Conservation (phyloP, 75 land plant species). For the Cupressus sempervirens region DNA sequence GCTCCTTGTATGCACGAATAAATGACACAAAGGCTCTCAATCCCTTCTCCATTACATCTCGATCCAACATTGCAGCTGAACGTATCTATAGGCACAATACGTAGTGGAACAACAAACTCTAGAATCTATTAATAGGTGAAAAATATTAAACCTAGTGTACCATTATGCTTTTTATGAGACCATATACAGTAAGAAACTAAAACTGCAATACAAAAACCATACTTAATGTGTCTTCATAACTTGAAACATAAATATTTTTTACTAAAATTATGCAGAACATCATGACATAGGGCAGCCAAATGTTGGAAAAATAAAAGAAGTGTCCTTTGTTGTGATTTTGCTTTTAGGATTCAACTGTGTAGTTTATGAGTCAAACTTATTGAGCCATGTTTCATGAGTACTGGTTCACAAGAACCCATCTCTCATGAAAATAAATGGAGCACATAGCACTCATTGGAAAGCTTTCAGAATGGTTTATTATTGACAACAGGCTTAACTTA, state of each 20-base stretch:
- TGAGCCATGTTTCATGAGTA: no score
- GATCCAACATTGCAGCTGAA: slow-evolving; percentile 77
- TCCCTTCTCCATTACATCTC: slow-evolving; percentile 98
- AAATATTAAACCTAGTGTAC: not conserved
- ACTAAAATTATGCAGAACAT: not conserved
- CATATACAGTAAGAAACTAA: not conserved
- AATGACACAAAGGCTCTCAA: slow-evolving; percentile 89
- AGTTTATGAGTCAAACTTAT: no score
- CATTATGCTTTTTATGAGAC: not conserved
- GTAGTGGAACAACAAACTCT: not conserved
- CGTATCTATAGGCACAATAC: slow-evolving; percentile 55
- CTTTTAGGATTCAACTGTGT: no score
- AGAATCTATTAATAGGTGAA: slow-evolving; percentile 6
- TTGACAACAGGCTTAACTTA: no score
- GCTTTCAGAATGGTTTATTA: not conserved
- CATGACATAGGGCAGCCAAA: not conserved
- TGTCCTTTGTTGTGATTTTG: no score
- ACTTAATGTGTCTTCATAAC: not conserved
- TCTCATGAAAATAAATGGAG: no score
- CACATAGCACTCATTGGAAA: no score
- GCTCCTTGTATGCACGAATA: slow-evolving; percentile 98
- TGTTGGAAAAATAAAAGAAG: not conserved
- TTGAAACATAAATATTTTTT: not conserved
- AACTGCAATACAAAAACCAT: not conserved
- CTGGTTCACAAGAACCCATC: no score